Base-by-base conservation (phyloP, 192 early-diverging fungal species). In the Rhizophagus prolifer region DNA sequence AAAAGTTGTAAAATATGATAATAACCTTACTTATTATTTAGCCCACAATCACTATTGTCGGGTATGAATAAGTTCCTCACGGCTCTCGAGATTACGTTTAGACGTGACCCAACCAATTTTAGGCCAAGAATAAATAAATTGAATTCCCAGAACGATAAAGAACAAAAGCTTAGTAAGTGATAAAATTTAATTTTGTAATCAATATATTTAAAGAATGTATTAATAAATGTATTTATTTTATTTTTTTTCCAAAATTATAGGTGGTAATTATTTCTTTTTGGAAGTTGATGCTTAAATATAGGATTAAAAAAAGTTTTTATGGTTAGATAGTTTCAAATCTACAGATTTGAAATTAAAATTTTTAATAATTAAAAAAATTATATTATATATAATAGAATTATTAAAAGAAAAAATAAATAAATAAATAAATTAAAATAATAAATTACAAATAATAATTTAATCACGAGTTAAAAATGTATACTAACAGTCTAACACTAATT, bases 1-100 rank as follows among this genome's bases (percentile, higher is more conserved):
- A 38, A 38, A 38, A 38, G 0, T 38, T 38, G 7, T 38, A 38
- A 36, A 38, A 38, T 38, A 9, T 73, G 16, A 28, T 59, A 19
- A 38, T 59, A 34, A 59, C 8, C 19, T 8, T 65, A 36, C 73
- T 58, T 38, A 13, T 9, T 58, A 10, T 47, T 61, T 73, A 87
- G 87, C 75, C 97, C 97, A 54, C 94, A 97, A 86, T 86, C 95
- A 38, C 88, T 97, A 77, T 84, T 97, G 76, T 86, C 92, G 28
- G 97, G 97, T 78, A 97, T 98, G 95, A 97, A 97, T 92, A 91
- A 88, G 81, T 98, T 98, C 88, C 90, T 98, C 86, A 85, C 91
- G 76, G 88, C 90, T 61, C 88, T 98, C 26, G 84, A 96, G 80
- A 96, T 98, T 81, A 97, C 96, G 6, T 97, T 98, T 94, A 94